These are phyloP conservation scores for Nematocida major DNA, from an alignment of 371 early-diverging fungal genomes.

Conservation along the genomic window DNA sequence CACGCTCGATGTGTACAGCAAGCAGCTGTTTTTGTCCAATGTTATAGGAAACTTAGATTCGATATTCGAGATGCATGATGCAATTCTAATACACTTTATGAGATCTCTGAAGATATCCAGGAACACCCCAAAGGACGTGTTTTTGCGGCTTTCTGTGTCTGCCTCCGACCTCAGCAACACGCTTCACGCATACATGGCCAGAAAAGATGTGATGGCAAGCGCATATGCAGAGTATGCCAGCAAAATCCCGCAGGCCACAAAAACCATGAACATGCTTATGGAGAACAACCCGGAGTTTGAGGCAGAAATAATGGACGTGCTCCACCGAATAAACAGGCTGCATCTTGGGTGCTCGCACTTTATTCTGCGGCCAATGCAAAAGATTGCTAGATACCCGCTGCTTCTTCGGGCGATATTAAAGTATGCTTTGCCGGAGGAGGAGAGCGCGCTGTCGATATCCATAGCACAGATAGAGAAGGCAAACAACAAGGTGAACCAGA, in stretches of 20 bases:
- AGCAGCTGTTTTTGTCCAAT: constrained; percentile 21
- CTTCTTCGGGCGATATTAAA: constrained; percentile 61
- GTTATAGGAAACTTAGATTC: constrained; percentile 25
- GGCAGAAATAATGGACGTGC: constrained; percentile 46
- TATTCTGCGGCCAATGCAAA: constrained; percentile 60
- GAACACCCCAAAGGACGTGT: constrained; percentile 4
- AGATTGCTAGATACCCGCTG: constrained; percentile 60
- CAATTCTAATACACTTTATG: background rate
- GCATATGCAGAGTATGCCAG: constrained; percentile 21
- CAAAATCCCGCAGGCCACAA: constrained; percentile 24
- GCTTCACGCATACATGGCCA: background rate
- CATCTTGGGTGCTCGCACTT: constrained; percentile 62
- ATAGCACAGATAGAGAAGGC: constrained; percentile 38
- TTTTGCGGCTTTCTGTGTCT: constrained; percentile 7
- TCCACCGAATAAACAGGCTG: constrained; percentile 43
- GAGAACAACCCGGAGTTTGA: constrained; percentile 54
- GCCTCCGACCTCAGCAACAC: background rate
- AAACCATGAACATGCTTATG: constrained; percentile 7
- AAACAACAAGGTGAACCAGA: constrained; percentile 51
- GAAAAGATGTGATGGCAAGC: background rate
- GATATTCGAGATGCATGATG: constrained; percentile 15
- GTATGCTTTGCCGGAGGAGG: constrained; percentile 47
- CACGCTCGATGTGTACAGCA: constrained; percentile 1
- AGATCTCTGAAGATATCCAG: background rate
- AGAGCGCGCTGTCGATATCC: constrained; percentile 13